phyloP scores from a whole-genome alignment of 768 basidiomycete genomes.

The Kwoniella dendrophila region DNA sequence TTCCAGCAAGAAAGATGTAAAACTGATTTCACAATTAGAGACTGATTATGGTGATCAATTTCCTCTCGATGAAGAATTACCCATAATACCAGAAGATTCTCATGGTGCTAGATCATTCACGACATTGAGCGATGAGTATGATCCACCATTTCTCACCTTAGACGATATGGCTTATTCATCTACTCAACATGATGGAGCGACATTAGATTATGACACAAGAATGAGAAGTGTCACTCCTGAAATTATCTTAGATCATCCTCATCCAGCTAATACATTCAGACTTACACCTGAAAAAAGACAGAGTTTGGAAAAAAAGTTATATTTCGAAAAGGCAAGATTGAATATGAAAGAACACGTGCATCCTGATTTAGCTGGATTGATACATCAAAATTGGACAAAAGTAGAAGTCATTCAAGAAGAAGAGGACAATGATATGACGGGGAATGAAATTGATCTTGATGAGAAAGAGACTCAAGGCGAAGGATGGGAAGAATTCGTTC shows the following conservation, averaged over 20 bases:
- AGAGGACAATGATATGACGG: neutral
- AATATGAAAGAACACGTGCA: slow-evolving; percentile 1
- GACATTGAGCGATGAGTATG: neutral
- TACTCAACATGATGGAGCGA: neutral
- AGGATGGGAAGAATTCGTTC: no score
- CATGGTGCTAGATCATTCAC: neutral
- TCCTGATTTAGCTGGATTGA: neutral
- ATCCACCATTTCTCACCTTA: neutral
- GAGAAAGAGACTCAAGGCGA: no score
- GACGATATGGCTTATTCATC: no score
- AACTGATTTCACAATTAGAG: neutral
- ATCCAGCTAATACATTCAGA: no score
- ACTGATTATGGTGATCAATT: neutral
- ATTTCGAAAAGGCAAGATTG: neutral
- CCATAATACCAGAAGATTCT: neutral
- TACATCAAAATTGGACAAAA: neutral
- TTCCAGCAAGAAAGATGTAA: neutral
- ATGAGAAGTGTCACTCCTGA: neutral
- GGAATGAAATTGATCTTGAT: neutral
- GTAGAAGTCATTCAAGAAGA: neutral
- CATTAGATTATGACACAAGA: neutral
- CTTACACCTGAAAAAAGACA: no score
- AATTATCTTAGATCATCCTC: no score
- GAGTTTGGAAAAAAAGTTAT: neutral
- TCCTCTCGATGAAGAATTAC: neutral